A percentile compares a stretch with the other conserved stretches of the same genome.
Evolutionary conservation across 768 basidiomycete genomes (phyloP).

Genomic region (Podaxis sp.): DNA sequence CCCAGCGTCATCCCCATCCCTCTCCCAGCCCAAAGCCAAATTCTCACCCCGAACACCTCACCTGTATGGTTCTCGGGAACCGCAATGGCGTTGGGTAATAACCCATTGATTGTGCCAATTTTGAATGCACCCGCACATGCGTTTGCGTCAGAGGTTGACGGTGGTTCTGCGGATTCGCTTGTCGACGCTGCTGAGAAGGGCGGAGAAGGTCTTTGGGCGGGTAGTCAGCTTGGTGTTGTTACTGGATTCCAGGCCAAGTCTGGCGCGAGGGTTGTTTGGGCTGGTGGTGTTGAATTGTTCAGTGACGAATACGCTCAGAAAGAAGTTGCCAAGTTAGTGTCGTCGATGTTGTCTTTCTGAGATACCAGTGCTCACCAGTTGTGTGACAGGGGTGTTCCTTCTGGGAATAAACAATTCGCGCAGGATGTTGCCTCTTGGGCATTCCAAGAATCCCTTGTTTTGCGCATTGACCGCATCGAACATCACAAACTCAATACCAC

Average conservation of each 20-base stretch:
- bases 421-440: slow-evolving; percentile 83
- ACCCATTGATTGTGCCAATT: slow-evolving; percentile 81
- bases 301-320: slow-evolving; percentile 72
- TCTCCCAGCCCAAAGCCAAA: slow-evolving; percentile 33
- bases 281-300: slow-evolving; percentile 80
- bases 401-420: slow-evolving; percentile 75
- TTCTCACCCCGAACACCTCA: slow-evolving; percentile 46
- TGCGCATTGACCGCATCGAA: slow-evolving; percentile 71
- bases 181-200: slow-evolving; percentile 72
- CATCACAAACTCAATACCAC: slow-evolving; percentile 73
- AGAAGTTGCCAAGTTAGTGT: slow-evolving; percentile 54
- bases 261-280: slow-evolving; percentile 76
- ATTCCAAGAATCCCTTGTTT: slow-evolving; percentile 82
- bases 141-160: slow-evolving; percentile 70
- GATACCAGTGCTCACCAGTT: neutral
- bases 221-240: slow-evolving; percentile 72
- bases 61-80: slow-evolving; percentile 80
- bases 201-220: slow-evolving; percentile 83
- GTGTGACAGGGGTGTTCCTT: slow-evolving; percentile 47
- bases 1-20: slow-evolving; percentile 65
- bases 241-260: slow-evolving; percentile 86
- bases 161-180: slow-evolving; percentile 60
- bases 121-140: slow-evolving; percentile 74
- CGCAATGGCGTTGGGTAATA: slow-evolving; percentile 61
- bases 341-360: neutral